These are phyloP conservation scores for Diaporthe caulivora DNA, from an alignment of 2,329 filamentous ascomycete genomes.

Conservation along the genomic window DNA sequence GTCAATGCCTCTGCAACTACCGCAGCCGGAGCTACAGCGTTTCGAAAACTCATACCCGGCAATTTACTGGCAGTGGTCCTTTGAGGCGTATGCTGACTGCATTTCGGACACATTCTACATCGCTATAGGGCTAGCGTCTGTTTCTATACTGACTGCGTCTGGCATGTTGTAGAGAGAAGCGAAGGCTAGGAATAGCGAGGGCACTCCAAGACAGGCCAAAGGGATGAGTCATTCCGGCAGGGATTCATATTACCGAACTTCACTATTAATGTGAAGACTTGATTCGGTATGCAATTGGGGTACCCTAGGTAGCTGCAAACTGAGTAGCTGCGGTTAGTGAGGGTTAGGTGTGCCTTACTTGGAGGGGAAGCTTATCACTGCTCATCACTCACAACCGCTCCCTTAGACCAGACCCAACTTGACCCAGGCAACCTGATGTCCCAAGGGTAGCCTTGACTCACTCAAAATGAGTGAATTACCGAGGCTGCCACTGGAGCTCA, in stretches of 20 bases:
- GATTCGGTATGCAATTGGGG: no score
- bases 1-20: neutral
- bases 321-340: no score
- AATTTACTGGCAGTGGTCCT: neutral
- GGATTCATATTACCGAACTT: neutral
- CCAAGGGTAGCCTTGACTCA: neutral
- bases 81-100: neutral
- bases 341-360: neutral
- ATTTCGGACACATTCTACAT: neutral
- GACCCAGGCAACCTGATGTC: neutral
- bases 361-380: neutral
- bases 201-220: neutral
- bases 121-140: neutral
- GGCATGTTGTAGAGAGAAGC: neutral
- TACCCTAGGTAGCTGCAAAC: no score
- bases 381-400: neutral
- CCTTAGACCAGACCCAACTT: neutral
- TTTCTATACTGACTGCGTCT: neutral
- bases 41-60: neutral
- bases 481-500: constrained; percentile 31
- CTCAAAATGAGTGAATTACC: constrained; percentile 9
- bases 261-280: neutral
- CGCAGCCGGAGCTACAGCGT: neutral
- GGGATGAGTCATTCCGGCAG: neutral
- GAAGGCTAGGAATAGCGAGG: neutral